Evolutionary conservation across 2,329 filamentous ascomycete genomes (phyloP), one percentile per base, ranked within the genome.

Genomic region (Drechslerella stenobrocha): DNA sequence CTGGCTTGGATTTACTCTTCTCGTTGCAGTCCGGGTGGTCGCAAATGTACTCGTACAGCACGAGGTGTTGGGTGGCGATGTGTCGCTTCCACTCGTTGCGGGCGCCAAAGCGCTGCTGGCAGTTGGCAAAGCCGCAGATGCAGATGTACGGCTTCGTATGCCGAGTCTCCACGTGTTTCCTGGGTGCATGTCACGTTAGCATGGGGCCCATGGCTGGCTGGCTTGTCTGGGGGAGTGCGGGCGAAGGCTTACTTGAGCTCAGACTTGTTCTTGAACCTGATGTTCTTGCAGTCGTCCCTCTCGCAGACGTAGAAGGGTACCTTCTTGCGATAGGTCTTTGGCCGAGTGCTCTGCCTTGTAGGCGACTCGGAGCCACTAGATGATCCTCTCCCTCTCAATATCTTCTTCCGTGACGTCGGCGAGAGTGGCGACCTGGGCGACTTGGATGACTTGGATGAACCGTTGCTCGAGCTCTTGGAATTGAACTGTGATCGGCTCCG

Each of bases 21-120:
- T 69, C 70, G 23, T 40, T 47, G 23, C 72, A 73, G 24, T 61
- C 44, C 0, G 20, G 1, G n/a, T 84, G 79, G 70, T 85, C 82
- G 77, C 91, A 97, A 60, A 87, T 80, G 83, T 86, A 96, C 77
- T 85, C 88, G 44, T 82, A 79, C 2, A 89, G 79, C 55, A 86
- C 83, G 3, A 96, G 79, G 74, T 97, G 92, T 74, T 95, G 88
- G 0, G 87, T 88, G 28, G 80, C 79, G 73, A 92, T 84, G 74
- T 97, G 92, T 0, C 92, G 84, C 76, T 96, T 96, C 92, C 92
- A 96, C 76, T 96, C 91, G 75, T 96, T 96, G 78, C 95, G 96
- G 71, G 82, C 86, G 2, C 82, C 81, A 74, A 96, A 96, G 0
- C 81, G 84, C 1, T 84, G 83, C 0, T 70, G 71, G 77, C 92